Evolutionary conservation across 306 rosid species (phyloP), one percentile per base, ranked within the genome.

Genomic region (Leucaena leucocephala): DNA sequence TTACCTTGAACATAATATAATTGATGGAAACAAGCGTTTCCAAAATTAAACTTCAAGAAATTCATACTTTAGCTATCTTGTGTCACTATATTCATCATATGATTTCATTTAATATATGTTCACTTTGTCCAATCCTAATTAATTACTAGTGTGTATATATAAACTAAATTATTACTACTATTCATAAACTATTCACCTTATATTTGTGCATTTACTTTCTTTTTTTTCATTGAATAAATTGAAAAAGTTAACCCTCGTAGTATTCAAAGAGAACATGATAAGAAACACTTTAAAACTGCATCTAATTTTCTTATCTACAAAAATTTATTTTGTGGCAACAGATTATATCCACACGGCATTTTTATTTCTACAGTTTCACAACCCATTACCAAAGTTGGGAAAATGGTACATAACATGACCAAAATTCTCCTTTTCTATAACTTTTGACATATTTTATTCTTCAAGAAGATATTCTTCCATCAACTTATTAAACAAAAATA

Each of bases 401-500:
- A 54, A 78, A 69, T 68, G 50, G 15, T 55, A 68, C 69, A 68
- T 43, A 3, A 57, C 33, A 12, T 6, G 5, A 72, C 5, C n/a
- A 10, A 17, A 49, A 27, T 2, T 52, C 71, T 34, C 48, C 43
- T 43, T 44, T 34, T 69, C 70, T 38, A 67, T 73, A 55, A 55
- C 8, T 11, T 22, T 9, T 52, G 36, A 72, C 50, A 74, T 1
- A 3, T 22, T 35, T 34, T 34, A 16, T 35, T 21, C 6, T 21
- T 21, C 36, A n/a, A 75, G 55, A 43, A 45, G 3, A n/a, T 34
- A 72, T 39, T 78, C 80, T 79, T 64, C 50, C 12, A 65, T 75
- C 76, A 48, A 68, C 77, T 83, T 81, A 78, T 85, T 85, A 15
- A 76, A 81, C 52, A 42, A 72, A 44, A 80, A 40, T 71, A 59